These are phyloP conservation scores for Mycena venus DNA, from an alignment of 768 basidiomycete genomes.

Conservation along the genomic window DNA sequence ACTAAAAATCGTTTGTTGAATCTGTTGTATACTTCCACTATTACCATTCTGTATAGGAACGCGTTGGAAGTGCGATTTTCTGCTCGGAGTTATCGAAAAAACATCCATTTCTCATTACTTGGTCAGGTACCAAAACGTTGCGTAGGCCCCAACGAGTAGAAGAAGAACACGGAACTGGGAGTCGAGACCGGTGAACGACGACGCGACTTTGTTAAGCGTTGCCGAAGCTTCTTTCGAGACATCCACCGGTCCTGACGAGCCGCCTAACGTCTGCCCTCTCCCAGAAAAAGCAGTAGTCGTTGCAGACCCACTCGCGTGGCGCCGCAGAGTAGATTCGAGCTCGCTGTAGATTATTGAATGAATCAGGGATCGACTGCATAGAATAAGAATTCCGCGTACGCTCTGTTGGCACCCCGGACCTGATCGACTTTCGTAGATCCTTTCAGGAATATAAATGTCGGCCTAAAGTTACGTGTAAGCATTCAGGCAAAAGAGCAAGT, in stretches of 20 bases:
- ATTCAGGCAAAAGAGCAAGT: too few relatives aligned
- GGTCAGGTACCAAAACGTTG: constrained; percentile 67
- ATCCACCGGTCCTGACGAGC: constrained; percentile 54
- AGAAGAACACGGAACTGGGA: constrained; percentile 75
- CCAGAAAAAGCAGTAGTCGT: constrained; percentile 70
- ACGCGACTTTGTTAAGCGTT: constrained; percentile 53
- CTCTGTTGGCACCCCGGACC: constrained; percentile 78
- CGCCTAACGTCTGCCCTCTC: constrained; percentile 80
- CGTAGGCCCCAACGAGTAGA: constrained; percentile 73
- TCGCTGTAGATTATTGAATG: constrained; percentile 53
- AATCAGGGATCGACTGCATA: background rate
- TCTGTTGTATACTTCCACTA: constrained; percentile 1
- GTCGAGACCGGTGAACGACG: constrained; percentile 65
- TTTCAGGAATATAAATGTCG: constrained; percentile 85
- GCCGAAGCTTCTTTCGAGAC: constrained; percentile 50
- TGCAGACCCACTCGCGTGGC: constrained; percentile 59
- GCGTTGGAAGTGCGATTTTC: too few relatives aligned
- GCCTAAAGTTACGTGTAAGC: too few relatives aligned
- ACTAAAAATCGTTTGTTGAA: background rate
- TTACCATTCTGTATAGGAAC: background rate
- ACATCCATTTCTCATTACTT: too few relatives aligned
- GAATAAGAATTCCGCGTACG: constrained; percentile 55
- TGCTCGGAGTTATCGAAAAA: too few relatives aligned
- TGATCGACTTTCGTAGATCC: constrained; percentile 76
- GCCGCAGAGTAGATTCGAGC: constrained; percentile 70